Evolutionary conservation across 768 basidiomycete species (phyloP).

Genomic region (Chalciporus chontae): DNA sequence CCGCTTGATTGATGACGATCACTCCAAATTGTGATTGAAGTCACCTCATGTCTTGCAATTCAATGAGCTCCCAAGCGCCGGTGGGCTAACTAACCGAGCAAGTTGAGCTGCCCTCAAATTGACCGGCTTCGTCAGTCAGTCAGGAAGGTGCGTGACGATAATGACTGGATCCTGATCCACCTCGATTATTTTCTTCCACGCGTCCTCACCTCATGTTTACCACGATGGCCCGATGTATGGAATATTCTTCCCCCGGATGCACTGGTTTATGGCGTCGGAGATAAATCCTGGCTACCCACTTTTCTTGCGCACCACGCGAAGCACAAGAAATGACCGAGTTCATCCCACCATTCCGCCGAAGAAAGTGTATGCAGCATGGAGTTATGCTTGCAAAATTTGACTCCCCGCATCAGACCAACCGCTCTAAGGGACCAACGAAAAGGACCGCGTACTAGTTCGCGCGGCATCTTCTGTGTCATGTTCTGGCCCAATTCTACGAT

Average conservation of each 20-base stretch:
- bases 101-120: background rate
- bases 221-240: conserved; percentile 27
- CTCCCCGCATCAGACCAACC: conserved; percentile 4
- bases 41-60: conserved; percentile 22
- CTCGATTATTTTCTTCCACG: conserved; percentile 12
- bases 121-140: conserved; percentile 8
- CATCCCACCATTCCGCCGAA: conserved; percentile 19
- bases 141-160: conserved; percentile 10
- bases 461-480: conserved; percentile 21
- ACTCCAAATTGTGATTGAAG: conserved; percentile 7
- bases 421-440: conserved; percentile 9
- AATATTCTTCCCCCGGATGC: conserved; percentile 21
- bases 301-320: conserved; percentile 8
- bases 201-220: conserved; percentile 29
- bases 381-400: background rate
- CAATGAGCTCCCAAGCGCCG: conserved; percentile 8
- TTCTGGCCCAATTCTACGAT: conserved; percentile 18
- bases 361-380: background rate
- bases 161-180: conserved; percentile 4
- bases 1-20: conserved; percentile 19
- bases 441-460: conserved; percentile 12
- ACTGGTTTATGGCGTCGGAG: conserved; percentile 28
- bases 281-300: conserved; percentile 18
- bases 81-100: conserved; percentile 1
- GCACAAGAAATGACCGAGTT: conserved; percentile 15